Evolutionary conservation across 108 stramenopile species (phyloP), one percentile per base, ranked within the genome.

Genomic region (Discostella pseudostelligera): DNA sequence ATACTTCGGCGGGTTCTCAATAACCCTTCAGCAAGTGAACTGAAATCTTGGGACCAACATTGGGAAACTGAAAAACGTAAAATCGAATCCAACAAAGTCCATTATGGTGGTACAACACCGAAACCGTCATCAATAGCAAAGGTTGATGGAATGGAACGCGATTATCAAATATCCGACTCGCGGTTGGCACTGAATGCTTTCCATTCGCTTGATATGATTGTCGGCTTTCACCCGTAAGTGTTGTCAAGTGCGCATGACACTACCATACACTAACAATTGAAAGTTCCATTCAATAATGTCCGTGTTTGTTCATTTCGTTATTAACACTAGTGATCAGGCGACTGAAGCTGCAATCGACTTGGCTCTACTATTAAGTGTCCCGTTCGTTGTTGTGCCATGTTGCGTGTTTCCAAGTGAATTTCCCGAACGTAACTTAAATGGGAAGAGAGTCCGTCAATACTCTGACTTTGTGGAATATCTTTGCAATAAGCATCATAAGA

Each of bases 161-260:
- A 43, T 25, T 35, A 4, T 42, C 73, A 74, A 49, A 82, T 84
- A 28, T 4, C 43, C 13, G 65, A 79, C 65, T 56, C 83, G 4
- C 22, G 39, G 8, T 43, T 42, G 14, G 74, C 81, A 14, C 24
- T 74, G 12, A 24, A 67, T 29, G 49, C 20, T 6, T 48, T 83
- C 2, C 53, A 13, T 51, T 58, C 56, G 29, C 35, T 62, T 62
- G 42, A 81, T 51, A 39, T 89, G 29, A 73, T 95, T 35, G 81
- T 86, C n/a, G 94, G 94, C 8, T 88, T 95, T 68, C 94, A 95
- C 69, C 89, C 94, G 12, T 85, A 90, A 59, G 64, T 65, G 36
- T 39, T n/a, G n/a, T n/a, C n/a, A n/a, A n/a, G n/a, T n/a, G n/a
- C n/a, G n/a, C n/a, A 35, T 19, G 22, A 0, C 11, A 0, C 3